phyloP scores from a whole-genome alignment of 1,284 basidiomycete genomes.

The Bjerkandera adusta region DNA sequence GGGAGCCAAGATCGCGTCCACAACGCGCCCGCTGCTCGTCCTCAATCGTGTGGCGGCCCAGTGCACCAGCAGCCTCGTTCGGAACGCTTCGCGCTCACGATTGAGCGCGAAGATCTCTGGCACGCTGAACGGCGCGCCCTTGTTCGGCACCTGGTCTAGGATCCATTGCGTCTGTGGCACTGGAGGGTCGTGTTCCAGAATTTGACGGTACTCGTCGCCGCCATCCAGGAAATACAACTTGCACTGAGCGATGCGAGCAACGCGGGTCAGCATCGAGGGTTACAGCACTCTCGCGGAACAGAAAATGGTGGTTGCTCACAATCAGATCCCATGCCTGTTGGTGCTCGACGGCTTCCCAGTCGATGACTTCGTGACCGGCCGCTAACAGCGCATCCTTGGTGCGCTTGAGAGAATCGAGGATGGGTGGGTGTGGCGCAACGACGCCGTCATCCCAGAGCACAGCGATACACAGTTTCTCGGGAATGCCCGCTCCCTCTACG shows the following conservation, averaged over 20 bases:
- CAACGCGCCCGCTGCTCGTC: constrained; percentile 47
- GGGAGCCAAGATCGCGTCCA: constrained; percentile 56
- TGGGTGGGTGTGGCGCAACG: constrained; percentile 53
- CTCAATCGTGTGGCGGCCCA: constrained; percentile 49
- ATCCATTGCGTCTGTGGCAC: constrained; percentile 50
- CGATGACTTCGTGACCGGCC: constrained; percentile 53
- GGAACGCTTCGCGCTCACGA: constrained; percentile 42
- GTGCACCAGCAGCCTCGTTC: constrained; percentile 40
- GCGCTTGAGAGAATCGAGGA: constrained; percentile 42
- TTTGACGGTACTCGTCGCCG: constrained; percentile 43
- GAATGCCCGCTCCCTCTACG: constrained; percentile 37
- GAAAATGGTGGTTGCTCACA: constrained; percentile 31
- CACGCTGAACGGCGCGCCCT: constrained; percentile 34
- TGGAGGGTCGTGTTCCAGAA: constrained; percentile 36
- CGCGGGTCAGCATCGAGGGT: background rate
- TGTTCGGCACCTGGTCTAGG: constrained; percentile 37
- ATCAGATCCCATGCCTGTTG: constrained; percentile 48
- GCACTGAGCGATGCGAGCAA: constrained; percentile 26
- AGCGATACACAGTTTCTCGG: constrained; percentile 47
- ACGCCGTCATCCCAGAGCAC: constrained; percentile 56
- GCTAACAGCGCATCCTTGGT: constrained; percentile 41
- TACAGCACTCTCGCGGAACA: constrained; percentile 7
- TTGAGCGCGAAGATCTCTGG: constrained; percentile 44
- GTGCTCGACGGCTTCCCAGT: constrained; percentile 47
- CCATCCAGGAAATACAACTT: constrained; percentile 51